Evolutionary conservation across 768 basidiomycete genomes (phyloP), one percentile per base, ranked within the genome.

Genomic region (Russula abietina): DNA sequence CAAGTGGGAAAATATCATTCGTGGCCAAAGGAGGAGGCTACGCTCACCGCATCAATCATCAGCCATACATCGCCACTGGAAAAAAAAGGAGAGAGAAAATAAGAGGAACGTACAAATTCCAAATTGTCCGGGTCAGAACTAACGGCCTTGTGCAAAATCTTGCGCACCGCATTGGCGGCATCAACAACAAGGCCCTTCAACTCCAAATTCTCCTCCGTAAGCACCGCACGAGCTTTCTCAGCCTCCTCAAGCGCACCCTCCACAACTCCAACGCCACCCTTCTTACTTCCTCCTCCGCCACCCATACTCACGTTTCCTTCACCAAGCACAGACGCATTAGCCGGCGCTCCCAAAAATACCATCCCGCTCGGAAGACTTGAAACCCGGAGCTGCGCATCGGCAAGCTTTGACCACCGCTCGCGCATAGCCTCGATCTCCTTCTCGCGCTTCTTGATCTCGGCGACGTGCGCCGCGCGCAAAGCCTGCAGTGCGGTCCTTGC

Each of bases 361-460:
- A 81, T 68, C 68, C 71, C 46, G 67, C 71, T 48, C 58, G 65
- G 32, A 33, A 68, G 36, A 66, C 69, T 67, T 14, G 77, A 75
- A 6, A 86, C 73, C 71, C 86, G 89, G 0, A 80, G 71, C 72
- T 93, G 91, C 11, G 79, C 71, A 60, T 91, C 90, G 6, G 82
- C 75, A 19, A 93, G 71, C 70, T 85, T 91, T 32, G 78, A 75
- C 88, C 89, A 91, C 66, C 83, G 84, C 54, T 93, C 91, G 30
- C 81, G 67, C 70, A 88, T 84, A 19, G 84, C 80, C 68, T 93
- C 91, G 19, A 86, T 73, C 45, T 93, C 91, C 67, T 86, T 87
- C 67, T 94, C 91, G 69, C 82, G 83, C 77, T 88, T 89, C 79
- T 87, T 91, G 38, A 91, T 71, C 70, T 93, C 92, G 39, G 79